phyloP scores from a whole-genome alignment of 805 yeast genomes.

The Saccharomyces cerevisiae region DNA sequence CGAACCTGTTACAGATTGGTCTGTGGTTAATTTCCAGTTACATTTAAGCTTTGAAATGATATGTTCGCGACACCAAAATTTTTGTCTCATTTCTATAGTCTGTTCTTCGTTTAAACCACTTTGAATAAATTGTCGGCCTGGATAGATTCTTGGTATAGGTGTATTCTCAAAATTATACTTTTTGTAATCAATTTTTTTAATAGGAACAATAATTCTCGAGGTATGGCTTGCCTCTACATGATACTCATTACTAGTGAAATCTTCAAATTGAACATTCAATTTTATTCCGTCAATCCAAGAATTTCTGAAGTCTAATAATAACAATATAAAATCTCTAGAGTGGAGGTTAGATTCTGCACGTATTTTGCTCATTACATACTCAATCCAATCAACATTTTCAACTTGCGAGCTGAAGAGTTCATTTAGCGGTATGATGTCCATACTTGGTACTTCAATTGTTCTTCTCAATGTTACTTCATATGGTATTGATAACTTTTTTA shows the following conservation, averaged over 20 bases:
- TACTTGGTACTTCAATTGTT: constrained; percentile 57
- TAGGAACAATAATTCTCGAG: constrained; percentile 61
- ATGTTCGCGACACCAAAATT: constrained; percentile 76
- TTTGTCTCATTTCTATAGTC: constrained; percentile 45
- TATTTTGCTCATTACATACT: constrained; percentile 17
- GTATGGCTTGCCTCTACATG: constrained; percentile 39
- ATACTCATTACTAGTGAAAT: constrained; percentile 16
- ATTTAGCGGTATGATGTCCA: constrained; percentile 58
- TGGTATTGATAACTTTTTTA: constrained; percentile 20
- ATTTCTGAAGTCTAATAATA: constrained; percentile 72
- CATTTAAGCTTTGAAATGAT: constrained; percentile 55
- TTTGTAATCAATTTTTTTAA: constrained; percentile 43
- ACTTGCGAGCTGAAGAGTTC: constrained; percentile 22
- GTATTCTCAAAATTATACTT: constrained; percentile 26
- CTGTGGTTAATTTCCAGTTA: constrained; percentile 42
- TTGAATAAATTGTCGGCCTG: constrained; percentile 54
- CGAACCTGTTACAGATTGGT: constrained; percentile 10
- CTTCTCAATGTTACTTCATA: constrained; percentile 39
- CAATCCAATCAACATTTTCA: constrained; percentile 22
- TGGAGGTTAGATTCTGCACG: constrained; percentile 16
- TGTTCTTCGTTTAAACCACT: constrained; percentile 48
- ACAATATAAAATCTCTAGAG: constrained; percentile 48
- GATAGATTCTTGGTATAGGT: constrained; percentile 62
- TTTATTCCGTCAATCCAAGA: constrained; percentile 59
- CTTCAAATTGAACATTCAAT: constrained; percentile 30